Base-by-base conservation (phyloP, 202 grass and related monocot species). In the Miscanthus sacchariflorus region DNA sequence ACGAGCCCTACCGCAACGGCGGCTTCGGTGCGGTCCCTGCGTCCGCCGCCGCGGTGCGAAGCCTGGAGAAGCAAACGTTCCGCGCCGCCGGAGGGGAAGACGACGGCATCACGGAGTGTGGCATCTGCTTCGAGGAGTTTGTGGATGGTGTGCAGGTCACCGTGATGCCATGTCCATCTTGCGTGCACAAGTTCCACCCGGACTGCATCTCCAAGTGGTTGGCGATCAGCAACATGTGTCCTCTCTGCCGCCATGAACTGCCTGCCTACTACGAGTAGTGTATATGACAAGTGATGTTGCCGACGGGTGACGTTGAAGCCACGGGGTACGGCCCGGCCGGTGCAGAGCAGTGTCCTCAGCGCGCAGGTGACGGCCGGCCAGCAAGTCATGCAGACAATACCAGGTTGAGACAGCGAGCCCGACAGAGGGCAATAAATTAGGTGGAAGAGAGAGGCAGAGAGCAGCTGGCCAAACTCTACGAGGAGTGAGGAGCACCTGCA, bases 21-120 rank as follows among this genome's bases (percentile, higher is more conserved):
- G 30, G 30, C 30, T 83, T 83, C 81, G 81, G 81, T 17, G 82
- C 72, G 0, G 82, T 84, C 9, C 70, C 82, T 1, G 82, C 82
- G 5, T 7, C 39, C 9, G 24, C 54, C 9, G 54, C 82, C 4
- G 82, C 72, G 5, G 72, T 85, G 40, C 42, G 25, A 30, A 28
- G 42, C 18, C 28, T 85, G 27, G 42, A 66, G 83, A 67, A 76
- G 72, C 17, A 4, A 30, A 9, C 28, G 6, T 67, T 67, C 7
- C 58, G 6, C 9, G 3, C 5, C 2, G 49, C 49, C 49, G 49
- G 48, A 13, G 24, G 17, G 1, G 0, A 2, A 0, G 52, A 19
- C 5, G 52, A 18, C 6, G 43, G 17, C 65, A 0, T 1, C 3
- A 6, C 15, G 0, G 40, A 4, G 17, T 82, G 80, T 13, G 36